Evolutionary conservation across 257 asterid genomes (phyloP), one percentile per base, ranked within the genome.

Genomic region (Solanum paucissectum): DNA sequence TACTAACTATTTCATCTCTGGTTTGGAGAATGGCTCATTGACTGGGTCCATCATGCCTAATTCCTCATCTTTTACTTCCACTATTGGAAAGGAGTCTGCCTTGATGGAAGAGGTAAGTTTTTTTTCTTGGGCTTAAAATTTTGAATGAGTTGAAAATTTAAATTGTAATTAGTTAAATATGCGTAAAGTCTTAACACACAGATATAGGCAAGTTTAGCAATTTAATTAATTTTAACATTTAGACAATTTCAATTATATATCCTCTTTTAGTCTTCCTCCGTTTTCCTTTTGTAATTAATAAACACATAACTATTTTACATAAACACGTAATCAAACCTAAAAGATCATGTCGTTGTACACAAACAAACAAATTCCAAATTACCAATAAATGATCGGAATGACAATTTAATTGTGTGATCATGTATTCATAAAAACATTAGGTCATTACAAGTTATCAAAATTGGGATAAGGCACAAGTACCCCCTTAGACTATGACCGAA

Each of bases 21-120:
- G 98, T 76, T 91, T 96, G 58, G 99, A 94, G 76, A 95, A 94
- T 8, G 99, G 99, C 58, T 95, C 96, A 40, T 88, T 95, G 89
- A 96, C 98, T 10, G 96, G 95, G 85, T 87, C 93, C 25, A 87
- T 92, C 87, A 89, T 94, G 93, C 94, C 95, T n/a, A 93, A 92
- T 90, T 97, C 99, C 85, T 90, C 92, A 9, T 97, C 99, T 29
- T 81, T 81, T 77, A 92, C 96, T 46, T 92, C 98, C 89, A 95
- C 90, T 64, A 88, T 93, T 69, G 97, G 96, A 32, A 94, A 92
- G 91, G 99, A 97, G 13, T 89, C 94, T 12, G 62, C 96, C 83
- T 88, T 96, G 84, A 85, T 90, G 66, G 99, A 97, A 87, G 99
- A 96, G 99, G 99, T 96, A 94, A 37, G 33, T 32, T 86, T 27